Evolutionary conservation across 345 rosid genomes (phyloP), one percentile per base, ranked within the genome.

Genomic region (Raphanus sativus): DNA sequence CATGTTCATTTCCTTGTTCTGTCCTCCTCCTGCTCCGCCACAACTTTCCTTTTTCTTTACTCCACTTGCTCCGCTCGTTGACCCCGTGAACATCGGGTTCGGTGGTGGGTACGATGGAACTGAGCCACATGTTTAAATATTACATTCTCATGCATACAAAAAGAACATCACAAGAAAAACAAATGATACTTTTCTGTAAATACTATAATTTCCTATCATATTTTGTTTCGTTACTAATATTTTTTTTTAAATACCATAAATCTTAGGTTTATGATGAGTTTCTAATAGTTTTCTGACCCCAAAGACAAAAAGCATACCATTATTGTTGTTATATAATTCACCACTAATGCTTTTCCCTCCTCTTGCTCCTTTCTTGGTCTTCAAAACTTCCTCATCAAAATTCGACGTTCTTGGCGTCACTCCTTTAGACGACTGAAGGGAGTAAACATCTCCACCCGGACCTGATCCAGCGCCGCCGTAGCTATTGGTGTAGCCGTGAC

Each of bases 361-460:
- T 36, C 80, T 75, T 54, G 70, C 86, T 62, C 77, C 86, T 77
- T 84, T 91, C 69, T 81, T 80, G 4, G 73, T 67, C 80, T 83
- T 89, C 83, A 89, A 0, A 84, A 79, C 85, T 36, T 89, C 93
- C 81, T 91, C 95, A 15, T 89, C 93, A 38, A 87, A 89, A 81
- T 89, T 91, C n/a, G 97, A 89, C 12, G 91, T 81, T 58, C 94
- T 84, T 0, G 97, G 94, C 0, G 97, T 91, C 16, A 84, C 87
- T 16, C 91, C 90, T 69, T 88, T 89, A 1, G 97, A 89, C 10
- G 97, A 91, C 56, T 91, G 92, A 68, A 87, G 38, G 0, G 97
- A 91, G 77, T 82, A 89, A 17, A 91, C 86, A 81, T 91, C 91
- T 13, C 84, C 89, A 0, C 74, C 90, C 0, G 82, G 85, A n/a